Evolutionary conservation across 2,329 filamentous ascomycete genomes (phyloP).

Genomic region (Harringtonia lauricola): DNA sequence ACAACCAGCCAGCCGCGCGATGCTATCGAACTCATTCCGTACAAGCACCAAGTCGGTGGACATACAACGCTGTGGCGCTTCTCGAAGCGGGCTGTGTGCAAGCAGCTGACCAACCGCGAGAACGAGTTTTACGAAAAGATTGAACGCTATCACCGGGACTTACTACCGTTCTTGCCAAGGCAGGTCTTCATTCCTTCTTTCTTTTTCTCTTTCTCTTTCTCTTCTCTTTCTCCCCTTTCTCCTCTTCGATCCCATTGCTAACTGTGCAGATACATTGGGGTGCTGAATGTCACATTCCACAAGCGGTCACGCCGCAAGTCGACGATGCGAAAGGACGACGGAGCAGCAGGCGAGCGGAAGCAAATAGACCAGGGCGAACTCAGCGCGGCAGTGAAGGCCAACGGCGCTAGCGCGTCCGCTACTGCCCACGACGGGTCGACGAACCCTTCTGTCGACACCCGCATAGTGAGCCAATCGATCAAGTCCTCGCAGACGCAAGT

Average conservation of each 20-base stretch:
- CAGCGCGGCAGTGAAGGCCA: conserved; percentile 9
- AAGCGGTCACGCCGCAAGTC: conserved; percentile 63
- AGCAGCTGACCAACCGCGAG: conserved; percentile 94
- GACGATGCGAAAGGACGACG: conserved; percentile 38
- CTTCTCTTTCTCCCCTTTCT: background rate
- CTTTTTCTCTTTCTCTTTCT: conserved; percentile 7
- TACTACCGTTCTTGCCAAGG: conserved; percentile 86
- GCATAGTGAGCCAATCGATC: conserved; percentile 64
- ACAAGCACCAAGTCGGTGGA: conserved; percentile 93
- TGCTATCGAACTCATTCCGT: conserved; percentile 92
- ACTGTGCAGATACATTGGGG: conserved; percentile 75
- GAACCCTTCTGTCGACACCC: conserved; percentile 17
- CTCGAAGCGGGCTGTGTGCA: conserved; percentile 89
- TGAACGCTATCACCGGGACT: conserved; percentile 78
- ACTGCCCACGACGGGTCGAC: conserved; percentile 1
- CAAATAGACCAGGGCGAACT: conserved; percentile 20
- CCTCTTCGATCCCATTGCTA: background rate
- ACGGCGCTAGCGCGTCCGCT: background rate
- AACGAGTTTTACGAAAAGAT: conserved; percentile 98
- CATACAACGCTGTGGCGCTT: conserved; percentile 96
- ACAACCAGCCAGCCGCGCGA: conserved; percentile 56
- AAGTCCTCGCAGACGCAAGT: conserved; percentile 53
- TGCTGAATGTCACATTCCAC: conserved; percentile 90
- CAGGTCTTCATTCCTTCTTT: conserved; percentile 19
- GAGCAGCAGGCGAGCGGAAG: conserved; percentile 22